A percentile compares a stretch with the other conserved stretches of the same genome.
Evolutionary conservation across 2,329 filamentous ascomycete species (phyloP).

Genomic region (Blastomyces parvus): DNA sequence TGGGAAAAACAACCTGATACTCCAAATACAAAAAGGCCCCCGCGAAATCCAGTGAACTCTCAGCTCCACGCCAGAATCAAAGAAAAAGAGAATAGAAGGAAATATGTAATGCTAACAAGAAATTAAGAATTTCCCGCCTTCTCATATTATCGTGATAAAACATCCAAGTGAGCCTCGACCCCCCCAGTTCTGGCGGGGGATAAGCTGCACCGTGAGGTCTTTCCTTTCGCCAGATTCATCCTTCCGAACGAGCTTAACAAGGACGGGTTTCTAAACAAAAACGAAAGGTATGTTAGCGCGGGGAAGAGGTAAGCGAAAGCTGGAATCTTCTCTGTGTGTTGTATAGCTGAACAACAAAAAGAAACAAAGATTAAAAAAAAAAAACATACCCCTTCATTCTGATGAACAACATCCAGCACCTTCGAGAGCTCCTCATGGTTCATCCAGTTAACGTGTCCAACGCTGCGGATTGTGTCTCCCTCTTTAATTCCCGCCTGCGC

Average conservation of each 20-base stretch:
- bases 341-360: no score
- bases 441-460: slow-evolving; percentile 70
- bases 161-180: slow-evolving; percentile 83
- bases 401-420: slow-evolving; percentile 81
- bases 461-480: slow-evolving; percentile 73
- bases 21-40: neutral
- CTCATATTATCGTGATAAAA: slow-evolving; percentile 70
- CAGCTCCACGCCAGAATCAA: neutral
- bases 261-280: slow-evolving; percentile 51
- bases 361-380: neutral
- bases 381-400: slow-evolving; percentile 74
- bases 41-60: neutral
- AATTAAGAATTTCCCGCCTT: neutral
- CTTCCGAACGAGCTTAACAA: slow-evolving; percentile 56
- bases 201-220: slow-evolving; percentile 61
- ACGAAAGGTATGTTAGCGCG: slow-evolving; percentile 11
- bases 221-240: slow-evolving; percentile 35
- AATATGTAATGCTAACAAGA: neutral
- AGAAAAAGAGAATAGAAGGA: neutral
- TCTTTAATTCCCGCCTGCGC: slow-evolving; percentile 67
- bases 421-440: slow-evolving; percentile 81
- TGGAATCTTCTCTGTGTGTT: neutral
- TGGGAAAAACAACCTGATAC: neutral
- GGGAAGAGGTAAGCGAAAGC: neutral
- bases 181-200: slow-evolving; percentile 74